These are phyloP conservation scores for Arthroderma sp. DNA, from an alignment of 2,329 filamentous ascomycete species.

Conservation along the genomic window DNA sequence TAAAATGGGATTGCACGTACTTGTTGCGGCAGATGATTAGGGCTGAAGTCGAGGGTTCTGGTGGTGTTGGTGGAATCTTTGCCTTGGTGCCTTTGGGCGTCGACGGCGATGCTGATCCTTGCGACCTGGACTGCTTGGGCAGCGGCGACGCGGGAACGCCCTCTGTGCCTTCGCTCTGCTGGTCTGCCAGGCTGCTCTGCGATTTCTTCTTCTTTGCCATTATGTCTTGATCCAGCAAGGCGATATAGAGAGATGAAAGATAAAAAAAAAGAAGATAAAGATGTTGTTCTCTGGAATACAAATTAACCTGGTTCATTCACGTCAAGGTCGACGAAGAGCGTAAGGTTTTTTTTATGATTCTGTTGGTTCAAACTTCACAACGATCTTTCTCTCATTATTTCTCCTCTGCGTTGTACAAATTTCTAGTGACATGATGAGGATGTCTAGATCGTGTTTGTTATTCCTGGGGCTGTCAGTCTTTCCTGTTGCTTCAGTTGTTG, in stretches of 20 bases:
- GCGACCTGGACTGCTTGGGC: slow-evolving; percentile 2
- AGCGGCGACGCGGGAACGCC: slow-evolving; percentile 4
- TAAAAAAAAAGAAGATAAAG: too few relatives aligned
- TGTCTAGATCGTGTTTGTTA: too few relatives aligned
- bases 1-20: slow-evolving; percentile 26
- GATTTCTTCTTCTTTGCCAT: slow-evolving; percentile 13
- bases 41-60: slow-evolving; percentile 32
- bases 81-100: slow-evolving; percentile 5
- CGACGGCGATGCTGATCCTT: slow-evolving; percentile 4
- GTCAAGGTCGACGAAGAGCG: too few relatives aligned
- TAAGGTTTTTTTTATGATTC: too few relatives aligned
- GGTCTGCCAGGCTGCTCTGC: slow-evolving; percentile 5
- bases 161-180: slow-evolving; percentile 1
- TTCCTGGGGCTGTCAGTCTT: too few relatives aligned
- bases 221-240: neutral
- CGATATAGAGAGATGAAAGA: neutral
- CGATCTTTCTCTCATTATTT: too few relatives aligned
- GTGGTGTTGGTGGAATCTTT: neutral
- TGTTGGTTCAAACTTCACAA: too few relatives aligned
- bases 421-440: too few relatives aligned
- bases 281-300: too few relatives aligned
- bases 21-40: slow-evolving; percentile 56
- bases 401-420: too few relatives aligned
- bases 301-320: too few relatives aligned
- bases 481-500: too few relatives aligned